A percentile compares a stretch with the other conserved stretches of the same genome.
phyloP scores from a whole-genome alignment of 1,284 basidiomycete species.

The Cryptococcus jaspeensis region DNA sequence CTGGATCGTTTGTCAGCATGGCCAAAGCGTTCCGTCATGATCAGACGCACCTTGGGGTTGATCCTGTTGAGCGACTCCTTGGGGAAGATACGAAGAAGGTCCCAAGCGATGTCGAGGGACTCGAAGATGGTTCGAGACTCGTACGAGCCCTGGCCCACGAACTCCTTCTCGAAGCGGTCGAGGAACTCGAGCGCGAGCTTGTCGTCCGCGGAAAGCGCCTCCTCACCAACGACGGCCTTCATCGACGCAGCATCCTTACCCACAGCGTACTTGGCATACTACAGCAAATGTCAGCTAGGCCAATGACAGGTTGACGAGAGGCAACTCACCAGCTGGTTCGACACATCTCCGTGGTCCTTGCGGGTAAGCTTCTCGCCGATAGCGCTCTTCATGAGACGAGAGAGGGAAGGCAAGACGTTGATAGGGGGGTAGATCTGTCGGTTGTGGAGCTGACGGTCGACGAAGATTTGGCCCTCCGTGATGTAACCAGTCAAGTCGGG shows the following conservation, averaged over 20 bases:
- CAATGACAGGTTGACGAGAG: neutral
- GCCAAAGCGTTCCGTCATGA: neutral
- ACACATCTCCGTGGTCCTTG: conserved; percentile 98
- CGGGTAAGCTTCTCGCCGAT: conserved; percentile 97
- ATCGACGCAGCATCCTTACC: conserved; percentile 96
- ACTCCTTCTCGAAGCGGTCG: conserved; percentile 91
- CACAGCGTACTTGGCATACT: conserved; percentile 97
- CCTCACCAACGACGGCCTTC: conserved; percentile 99
- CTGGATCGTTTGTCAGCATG: conserved; percentile 15
- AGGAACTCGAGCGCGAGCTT: conserved; percentile 87
- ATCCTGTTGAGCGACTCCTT: conserved; percentile 97
- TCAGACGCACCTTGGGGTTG: conserved; percentile 61
- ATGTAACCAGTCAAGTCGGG: conserved; percentile 99
- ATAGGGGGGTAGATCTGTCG: conserved; percentile 99
- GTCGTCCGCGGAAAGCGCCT: conserved; percentile 90
- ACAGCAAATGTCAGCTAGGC: conserved; percentile 23
- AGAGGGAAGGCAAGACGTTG: conserved; percentile 97
- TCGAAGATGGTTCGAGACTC: conserved; percentile 97
- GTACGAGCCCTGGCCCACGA: conserved; percentile 92
- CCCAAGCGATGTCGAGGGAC: conserved; percentile 96
- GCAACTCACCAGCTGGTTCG: conserved; percentile 80
- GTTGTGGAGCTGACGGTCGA: conserved; percentile 69
- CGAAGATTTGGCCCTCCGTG: conserved; percentile 97
- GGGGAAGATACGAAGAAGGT: conserved; percentile 94
- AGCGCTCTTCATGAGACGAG: conserved; percentile 99